Evolutionary conservation across 202 grass and related monocot species (phyloP).

Genomic region (Setaria italica): DNA sequence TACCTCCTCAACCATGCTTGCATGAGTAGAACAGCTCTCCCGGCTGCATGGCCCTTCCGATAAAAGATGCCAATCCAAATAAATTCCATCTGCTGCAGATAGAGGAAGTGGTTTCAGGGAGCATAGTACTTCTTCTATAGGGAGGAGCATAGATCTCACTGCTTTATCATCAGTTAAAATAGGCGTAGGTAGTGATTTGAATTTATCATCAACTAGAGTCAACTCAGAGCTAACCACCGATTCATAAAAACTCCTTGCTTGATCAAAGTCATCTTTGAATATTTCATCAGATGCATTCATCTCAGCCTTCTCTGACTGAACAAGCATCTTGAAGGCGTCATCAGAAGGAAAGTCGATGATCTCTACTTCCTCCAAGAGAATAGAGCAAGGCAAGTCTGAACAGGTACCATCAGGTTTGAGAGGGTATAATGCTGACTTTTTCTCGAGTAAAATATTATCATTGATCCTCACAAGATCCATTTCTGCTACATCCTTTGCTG

Average conservation of each 20-base stretch:
- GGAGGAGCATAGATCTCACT: conserved; percentile 46
- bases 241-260: conserved; percentile 66
- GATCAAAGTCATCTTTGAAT: conserved; percentile 61
- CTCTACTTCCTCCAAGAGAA: conserved; percentile 76
- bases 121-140: conserved; percentile 58
- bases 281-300: conserved; percentile 60
- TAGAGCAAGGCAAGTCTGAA: conserved; percentile 67
- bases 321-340: conserved; percentile 66
- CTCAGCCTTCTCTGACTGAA: conserved; percentile 56
- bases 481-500: conserved; percentile 63
- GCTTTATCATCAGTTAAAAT: conserved; percentile 71
- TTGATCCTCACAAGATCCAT: conserved; percentile 78
- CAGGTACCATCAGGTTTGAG: conserved; percentile 68
- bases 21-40: conserved; percentile 69
- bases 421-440: conserved; percentile 67
- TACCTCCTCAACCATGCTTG: conserved; percentile 65
- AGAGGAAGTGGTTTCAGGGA: conserved; percentile 65
- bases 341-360: conserved; percentile 66
- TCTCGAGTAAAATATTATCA: conserved; percentile 68
- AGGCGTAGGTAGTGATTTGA: conserved; percentile 85
- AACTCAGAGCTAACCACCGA: conserved; percentile 84
- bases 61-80: conserved; percentile 94
- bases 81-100: conserved; percentile 82
- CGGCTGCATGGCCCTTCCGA: conserved; percentile 68
- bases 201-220: conserved; percentile 74